Evolutionary conservation across 306 rosid species (phyloP).

Genomic region (Casuarina equisetifolia): DNA sequence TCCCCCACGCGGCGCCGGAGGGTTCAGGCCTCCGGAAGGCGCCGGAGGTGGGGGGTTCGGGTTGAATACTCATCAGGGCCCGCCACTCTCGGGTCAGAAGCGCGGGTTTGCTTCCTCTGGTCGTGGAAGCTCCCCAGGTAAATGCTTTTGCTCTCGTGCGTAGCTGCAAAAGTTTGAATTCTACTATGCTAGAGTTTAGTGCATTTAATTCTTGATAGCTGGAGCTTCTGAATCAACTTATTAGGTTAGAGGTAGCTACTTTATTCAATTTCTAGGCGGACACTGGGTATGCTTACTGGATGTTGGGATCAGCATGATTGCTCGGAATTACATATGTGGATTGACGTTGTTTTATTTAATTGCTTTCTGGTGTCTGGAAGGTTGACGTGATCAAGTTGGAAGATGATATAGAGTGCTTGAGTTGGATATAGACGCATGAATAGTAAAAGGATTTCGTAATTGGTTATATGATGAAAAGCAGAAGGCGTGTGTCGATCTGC

Average conservation of each 20-base stretch:
- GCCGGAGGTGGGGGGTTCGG: slow-evolving; percentile 51
- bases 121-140: slow-evolving; percentile 75
- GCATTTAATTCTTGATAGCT: neutral
- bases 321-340: neutral
- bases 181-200: neutral
- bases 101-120: slow-evolving; percentile 67
- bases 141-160: neutral
- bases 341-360: too few relatives aligned
- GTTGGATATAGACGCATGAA: too few relatives aligned
- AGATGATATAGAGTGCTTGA: too few relatives aligned
- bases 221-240: too few relatives aligned
- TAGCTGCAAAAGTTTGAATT: neutral
- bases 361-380: too few relatives aligned
- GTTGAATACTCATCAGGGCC: slow-evolving; percentile 38
- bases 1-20: slow-evolving; percentile 46
- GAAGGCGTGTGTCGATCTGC: neutral
- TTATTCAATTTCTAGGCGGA: too few relatives aligned
- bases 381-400: too few relatives aligned
- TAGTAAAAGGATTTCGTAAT: too few relatives aligned
- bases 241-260: too few relatives aligned
- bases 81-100: slow-evolving; percentile 69
- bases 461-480: too few relatives aligned
- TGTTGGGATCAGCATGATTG: neutral
- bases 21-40: slow-evolving; percentile 27
- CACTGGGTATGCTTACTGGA: neutral